A percentile compares a stretch with the other conserved stretches of the same genome.
These are phyloP conservation scores for Fusarium acutatum DNA, from an alignment of 2,329 filamentous ascomycete species.

Conservation along the genomic window DNA sequence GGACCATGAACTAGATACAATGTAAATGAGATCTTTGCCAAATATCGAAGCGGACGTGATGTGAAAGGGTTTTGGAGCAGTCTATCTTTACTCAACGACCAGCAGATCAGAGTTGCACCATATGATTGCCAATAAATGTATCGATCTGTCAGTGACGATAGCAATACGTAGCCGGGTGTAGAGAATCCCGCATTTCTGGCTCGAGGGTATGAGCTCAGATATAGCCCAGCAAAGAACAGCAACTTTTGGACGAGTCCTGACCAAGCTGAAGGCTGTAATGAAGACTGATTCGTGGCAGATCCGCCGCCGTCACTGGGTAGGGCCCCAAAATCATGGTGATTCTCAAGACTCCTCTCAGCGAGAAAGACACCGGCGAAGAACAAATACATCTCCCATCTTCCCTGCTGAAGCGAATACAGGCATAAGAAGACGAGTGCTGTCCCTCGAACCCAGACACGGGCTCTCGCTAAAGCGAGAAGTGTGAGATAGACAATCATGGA, in stretches of 20 bases:
- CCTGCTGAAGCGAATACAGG: background rate
- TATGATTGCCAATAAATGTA: background rate
- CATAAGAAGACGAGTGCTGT: background rate
- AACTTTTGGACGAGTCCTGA: accelerated
- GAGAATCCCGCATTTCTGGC: background rate
- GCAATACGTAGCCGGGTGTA: background rate
- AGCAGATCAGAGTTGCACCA: background rate
- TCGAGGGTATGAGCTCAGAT: background rate
- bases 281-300: background rate
- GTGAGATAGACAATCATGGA: background rate
- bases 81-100: background rate
- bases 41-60: background rate
- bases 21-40: background rate
- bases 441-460: background rate
- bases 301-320: accelerated
- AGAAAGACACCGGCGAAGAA: background rate
- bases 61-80: background rate
- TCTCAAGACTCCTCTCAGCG: background rate
- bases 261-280: accelerated
- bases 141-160: background rate
- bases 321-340: accelerated
- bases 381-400: background rate
- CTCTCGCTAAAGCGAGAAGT: background rate
- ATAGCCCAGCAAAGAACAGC: accelerated
- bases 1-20: background rate